A percentile compares a stretch with the other conserved stretches of the same genome.
These are phyloP conservation scores for Saccharomycopsis amapae DNA, from an alignment of 805 yeast genomes.

Conservation along the genomic window DNA sequence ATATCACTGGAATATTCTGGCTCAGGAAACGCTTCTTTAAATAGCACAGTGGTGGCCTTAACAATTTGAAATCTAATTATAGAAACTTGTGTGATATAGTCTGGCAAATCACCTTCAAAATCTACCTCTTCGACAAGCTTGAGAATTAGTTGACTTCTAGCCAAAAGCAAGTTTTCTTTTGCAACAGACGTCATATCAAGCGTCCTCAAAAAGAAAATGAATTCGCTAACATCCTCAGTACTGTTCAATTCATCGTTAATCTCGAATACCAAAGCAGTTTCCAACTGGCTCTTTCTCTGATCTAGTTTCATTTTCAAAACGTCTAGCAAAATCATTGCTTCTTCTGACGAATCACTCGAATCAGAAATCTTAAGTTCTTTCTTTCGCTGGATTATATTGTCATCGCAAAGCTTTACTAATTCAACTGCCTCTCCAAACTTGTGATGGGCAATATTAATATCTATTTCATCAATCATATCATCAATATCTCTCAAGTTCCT, in stretches of 20 bases:
- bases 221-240: slow-evolving; percentile 17
- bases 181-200: slow-evolving; percentile 16
- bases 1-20: slow-evolving; percentile 38
- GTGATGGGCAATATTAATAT: slow-evolving; percentile 56
- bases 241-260: slow-evolving; percentile 19
- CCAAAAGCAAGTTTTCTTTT: slow-evolving; percentile 16
- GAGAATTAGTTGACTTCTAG: slow-evolving; percentile 15
- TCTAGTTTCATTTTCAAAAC: slow-evolving; percentile 37
- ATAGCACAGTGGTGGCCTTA: slow-evolving; percentile 49
- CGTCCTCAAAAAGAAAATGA: slow-evolving; percentile 16
- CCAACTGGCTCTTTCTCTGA: slow-evolving; percentile 22
- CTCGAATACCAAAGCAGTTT: slow-evolving; percentile 18
- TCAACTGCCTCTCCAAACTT: slow-evolving; percentile 41
- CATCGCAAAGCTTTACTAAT: slow-evolving; percentile 21
- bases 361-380: slow-evolving; percentile 8
- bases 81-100: slow-evolving; percentile 53
- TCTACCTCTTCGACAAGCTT: slow-evolving; percentile 29
- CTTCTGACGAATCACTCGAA: slow-evolving; percentile 3
- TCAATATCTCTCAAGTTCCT: slow-evolving; percentile 47
- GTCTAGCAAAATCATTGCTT: slow-evolving; percentile 29
- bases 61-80: slow-evolving; percentile 56
- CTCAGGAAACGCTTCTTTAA: slow-evolving; percentile 42
- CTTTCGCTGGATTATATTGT: slow-evolving; percentile 22
- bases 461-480: slow-evolving; percentile 61
- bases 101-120: slow-evolving; percentile 45